A percentile compares a stretch with the other conserved stretches of the same genome.
These are phyloP conservation scores for Kodamaea derodonti DNA, from an alignment of 1,139 yeast species.

Conservation along the genomic window DNA sequence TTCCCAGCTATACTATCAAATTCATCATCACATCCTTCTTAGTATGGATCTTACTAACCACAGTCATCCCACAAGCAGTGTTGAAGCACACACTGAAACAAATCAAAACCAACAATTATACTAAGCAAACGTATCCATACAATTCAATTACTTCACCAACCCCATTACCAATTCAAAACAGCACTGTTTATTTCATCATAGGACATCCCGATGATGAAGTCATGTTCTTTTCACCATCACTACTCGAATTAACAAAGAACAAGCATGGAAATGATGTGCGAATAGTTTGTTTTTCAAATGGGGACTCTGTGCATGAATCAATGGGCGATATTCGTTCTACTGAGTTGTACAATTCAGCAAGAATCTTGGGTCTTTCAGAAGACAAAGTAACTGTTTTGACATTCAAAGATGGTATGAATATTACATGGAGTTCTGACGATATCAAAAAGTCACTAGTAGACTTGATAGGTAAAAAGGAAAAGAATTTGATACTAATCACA, in stretches of 20 bases:
- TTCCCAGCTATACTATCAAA: constrained; percentile 14
- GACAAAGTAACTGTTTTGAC: constrained; percentile 45
- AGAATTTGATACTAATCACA: constrained; percentile 53
- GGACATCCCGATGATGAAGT: constrained; percentile 99
- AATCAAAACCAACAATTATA: constrained; percentile 24
- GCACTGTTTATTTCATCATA: constrained; percentile 51
- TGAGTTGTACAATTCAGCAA: constrained; percentile 60
- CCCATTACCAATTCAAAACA: constrained; percentile 31
- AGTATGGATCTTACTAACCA: constrained; percentile 39
- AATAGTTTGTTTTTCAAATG: constrained; percentile 72
- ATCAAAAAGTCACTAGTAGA: constrained; percentile 29
- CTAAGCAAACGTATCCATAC: constrained; percentile 28
- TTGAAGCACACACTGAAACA: constrained; percentile 27
- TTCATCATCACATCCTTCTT: constrained; percentile 23
- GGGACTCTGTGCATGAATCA: constrained; percentile 62
- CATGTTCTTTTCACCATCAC: constrained; percentile 90
- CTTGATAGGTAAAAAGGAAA: constrained; percentile 14
- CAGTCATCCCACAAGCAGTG: constrained; percentile 36
- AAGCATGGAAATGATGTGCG: constrained; percentile 49
- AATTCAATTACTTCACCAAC: constrained; percentile 36
- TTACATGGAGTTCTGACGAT: constrained; percentile 56
- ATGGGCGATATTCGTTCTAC: constrained; percentile 57
- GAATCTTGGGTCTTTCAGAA: constrained; percentile 50
- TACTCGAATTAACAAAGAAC: constrained; percentile 50
- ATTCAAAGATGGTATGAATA: constrained; percentile 70